Evolutionary conservation across 1,139 yeast genomes (phyloP), one percentile per base, ranked within the genome.

Genomic region (Candida tropicalis): DNA sequence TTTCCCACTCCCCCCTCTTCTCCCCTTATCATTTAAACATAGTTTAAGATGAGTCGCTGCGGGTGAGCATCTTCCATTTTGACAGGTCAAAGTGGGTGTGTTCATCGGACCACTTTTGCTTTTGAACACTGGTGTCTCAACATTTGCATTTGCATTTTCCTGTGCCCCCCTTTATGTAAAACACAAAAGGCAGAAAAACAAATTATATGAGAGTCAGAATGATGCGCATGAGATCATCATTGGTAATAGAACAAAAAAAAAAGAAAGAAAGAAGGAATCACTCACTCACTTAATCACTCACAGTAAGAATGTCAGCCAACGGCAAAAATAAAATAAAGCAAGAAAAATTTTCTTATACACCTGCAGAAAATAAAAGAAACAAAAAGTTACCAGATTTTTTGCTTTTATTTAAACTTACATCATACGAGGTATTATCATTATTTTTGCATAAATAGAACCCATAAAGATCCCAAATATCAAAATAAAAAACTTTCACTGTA

Each of bases 381-480:
- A 12, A 18, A 31, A 18, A 31, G 35, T 31, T 31, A 31, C 35
- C 35, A 31, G 24, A 31, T 31, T 31, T 34, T 34, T 15, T 32
- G n/a, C n/a, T n/a, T n/a, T n/a, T n/a, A n/a, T 32, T 32, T 8
- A 23, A 34, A 13, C 28, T 20, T 34, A 23, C 37, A 16, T 16
- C 28, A 24, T 34, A 24, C 28, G 27, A 24, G 27, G 13, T 15
- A 24, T 34, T 13, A 11, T n/a, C n/a, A n/a, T n/a, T n/a, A 10
- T 13, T 22, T 33, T 13, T 34, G 20, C 37, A 34, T 34, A 34
- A 34, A 34, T 34, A 34, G 37, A 34, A 24, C 20, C 10, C 18
- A 24, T 34, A 24, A 24, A 34, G 37, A 34, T 34, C 37, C 23
- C n/a, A 18, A 11, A 31, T n/a, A n/a, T n/a, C n/a, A n/a, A n/a